Base-by-base conservation (phyloP, 2,329 filamentous ascomycete species). In the Pseudogymnoascus sp. region DNA sequence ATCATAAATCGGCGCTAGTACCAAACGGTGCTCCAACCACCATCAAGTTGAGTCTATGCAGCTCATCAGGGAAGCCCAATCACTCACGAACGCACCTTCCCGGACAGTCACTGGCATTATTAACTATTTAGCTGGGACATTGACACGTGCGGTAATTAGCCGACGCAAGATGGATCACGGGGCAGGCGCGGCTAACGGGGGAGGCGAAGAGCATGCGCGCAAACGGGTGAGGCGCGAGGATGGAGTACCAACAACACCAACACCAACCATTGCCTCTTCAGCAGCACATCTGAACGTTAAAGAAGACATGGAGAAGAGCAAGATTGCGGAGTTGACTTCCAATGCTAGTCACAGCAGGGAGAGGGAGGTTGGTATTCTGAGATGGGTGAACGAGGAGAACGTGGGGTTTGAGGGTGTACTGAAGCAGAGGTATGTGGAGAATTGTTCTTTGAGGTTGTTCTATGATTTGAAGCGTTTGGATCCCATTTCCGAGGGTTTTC, bases 371-470 rank as follows among this genome's bases (percentile, higher is more conserved):
- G 88, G 88, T 28, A 90, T 91, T 68, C 83, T 82, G 7, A 80
- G 84, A 68, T 89, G 84, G 73, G 83, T 89, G 14, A 84, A 80
- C 54, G 76, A 79, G 1, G 75, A 81, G n/a, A 79, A 81, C 34
- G 75, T 79, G 63, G 84, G 85, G 1, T 90, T 90, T 68, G 75
- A 77, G 13, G 88, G 87, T 16, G 78, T 87, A 13, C 71, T 90
- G 71, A 91, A 91, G 79, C 86, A 89, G 72, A 82, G 85, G 83
- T 85, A 72, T 60, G 69, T 57, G 10, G 16, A 14, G 16, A 21
- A 1, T 14, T 57, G 1, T 16, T 57, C n/a, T 34, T 57, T 57
- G 8, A n/a, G 25, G 25, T 57, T 13, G 25, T 11, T 69, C 37
- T 21, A 61, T 31, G 6, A 6, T 14, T 41, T 62, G n/a, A 19